Evolutionary conservation across 225 moss, liverwort and hornwort genomes (phyloP).

Genomic region (Asterella californica): DNA sequence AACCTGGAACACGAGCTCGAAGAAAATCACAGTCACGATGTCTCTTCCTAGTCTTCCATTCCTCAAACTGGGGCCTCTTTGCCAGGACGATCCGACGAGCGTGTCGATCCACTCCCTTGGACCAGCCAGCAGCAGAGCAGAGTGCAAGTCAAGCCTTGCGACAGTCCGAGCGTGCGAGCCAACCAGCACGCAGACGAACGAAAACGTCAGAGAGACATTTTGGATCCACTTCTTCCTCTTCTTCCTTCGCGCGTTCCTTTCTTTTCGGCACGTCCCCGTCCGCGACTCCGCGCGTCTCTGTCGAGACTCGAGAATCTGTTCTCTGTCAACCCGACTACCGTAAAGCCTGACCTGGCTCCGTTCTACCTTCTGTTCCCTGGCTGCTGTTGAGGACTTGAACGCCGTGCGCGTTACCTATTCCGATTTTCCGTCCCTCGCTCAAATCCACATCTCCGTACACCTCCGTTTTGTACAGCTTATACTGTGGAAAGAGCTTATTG

Average conservation of each 20-base stretch:
- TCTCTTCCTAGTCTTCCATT: background rate
- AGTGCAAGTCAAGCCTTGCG: background rate
- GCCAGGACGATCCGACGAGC: background rate
- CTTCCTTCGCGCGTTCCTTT: background rate
- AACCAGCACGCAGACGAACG: background rate
- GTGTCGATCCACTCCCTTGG: background rate
- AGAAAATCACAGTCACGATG: background rate
- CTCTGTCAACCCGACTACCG: background rate
- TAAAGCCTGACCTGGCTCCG: background rate
- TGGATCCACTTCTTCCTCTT: constrained; percentile 1
- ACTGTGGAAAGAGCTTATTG: too few relatives aligned
- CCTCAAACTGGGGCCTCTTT: background rate
- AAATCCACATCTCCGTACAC: too few relatives aligned
- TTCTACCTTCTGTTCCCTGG: background rate
- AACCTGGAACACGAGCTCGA: background rate
- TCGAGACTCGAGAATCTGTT: too few relatives aligned
- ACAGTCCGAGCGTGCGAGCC: background rate
- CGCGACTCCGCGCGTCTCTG: background rate
- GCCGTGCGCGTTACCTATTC: too few relatives aligned
- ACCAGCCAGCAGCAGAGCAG: background rate
- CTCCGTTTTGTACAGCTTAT: too few relatives aligned
- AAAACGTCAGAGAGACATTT: background rate
- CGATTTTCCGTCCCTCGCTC: too few relatives aligned
- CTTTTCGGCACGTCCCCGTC: background rate
- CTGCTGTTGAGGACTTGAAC: too few relatives aligned